Evolutionary conservation across 306 rosid species (phyloP).

Genomic region (Pachyrhizus erosus): DNA sequence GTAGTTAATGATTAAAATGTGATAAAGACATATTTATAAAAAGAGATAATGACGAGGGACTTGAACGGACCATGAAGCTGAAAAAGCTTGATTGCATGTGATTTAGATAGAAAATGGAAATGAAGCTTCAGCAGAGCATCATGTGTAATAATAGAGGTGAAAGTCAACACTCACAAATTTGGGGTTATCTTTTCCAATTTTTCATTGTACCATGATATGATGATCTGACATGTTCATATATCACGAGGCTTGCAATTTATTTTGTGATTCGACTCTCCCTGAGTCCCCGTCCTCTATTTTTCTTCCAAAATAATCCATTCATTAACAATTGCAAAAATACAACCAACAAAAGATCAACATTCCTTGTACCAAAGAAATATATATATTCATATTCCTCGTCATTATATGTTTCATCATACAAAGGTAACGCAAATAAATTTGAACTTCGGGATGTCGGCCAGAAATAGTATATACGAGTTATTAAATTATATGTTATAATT

Average conservation of each 20-base stretch:
- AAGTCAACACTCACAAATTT: conserved; percentile 52
- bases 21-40: conserved; percentile 1
- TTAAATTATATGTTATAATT: background rate
- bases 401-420: background rate
- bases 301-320: conserved; percentile 9
- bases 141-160: conserved; percentile 35
- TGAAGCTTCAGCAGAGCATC: conserved; percentile 26
- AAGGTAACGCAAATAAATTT: background rate
- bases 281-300: background rate
- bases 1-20: conserved; percentile 27
- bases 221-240: conserved; percentile 10
- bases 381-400: background rate
- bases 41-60: conserved; percentile 9
- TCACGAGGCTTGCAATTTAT: background rate
- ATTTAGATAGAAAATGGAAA: conserved; percentile 47
- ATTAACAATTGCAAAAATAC: background rate
- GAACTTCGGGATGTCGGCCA: background rate
- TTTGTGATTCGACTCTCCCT: conserved; percentile 20
- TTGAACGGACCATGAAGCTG: conserved; percentile 20
- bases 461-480: background rate
- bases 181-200: background rate
- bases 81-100: conserved; percentile 44
- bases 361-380: background rate
- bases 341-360: conserved; percentile 11
- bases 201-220: conserved; percentile 21